Percentiles rank a stretch among this genome's conserved stretches.
Conservation (phyloP, 2,329 filamentous ascomycete species). For the Sodiomyces alkalinus region DNA sequence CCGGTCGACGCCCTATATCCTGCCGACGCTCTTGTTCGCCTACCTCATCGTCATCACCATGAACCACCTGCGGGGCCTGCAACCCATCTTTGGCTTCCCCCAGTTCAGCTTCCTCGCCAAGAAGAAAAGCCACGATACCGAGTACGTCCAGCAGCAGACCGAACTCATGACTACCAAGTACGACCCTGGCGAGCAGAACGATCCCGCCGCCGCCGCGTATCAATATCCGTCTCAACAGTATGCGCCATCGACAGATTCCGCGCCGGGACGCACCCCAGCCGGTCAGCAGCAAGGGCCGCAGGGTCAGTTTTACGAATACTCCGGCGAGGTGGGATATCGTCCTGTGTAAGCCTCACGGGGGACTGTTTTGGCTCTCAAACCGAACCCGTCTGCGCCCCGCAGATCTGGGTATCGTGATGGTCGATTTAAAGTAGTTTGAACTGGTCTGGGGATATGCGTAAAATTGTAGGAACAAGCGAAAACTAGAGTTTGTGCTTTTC, state of each 20-base stretch:
- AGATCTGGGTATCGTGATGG: too few species aligned
- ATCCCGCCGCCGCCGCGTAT: not conserved
- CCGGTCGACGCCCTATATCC: slow-evolving; percentile 4
- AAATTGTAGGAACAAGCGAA: too few species aligned
- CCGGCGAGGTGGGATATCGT: not conserved
- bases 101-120: not conserved
- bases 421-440: too few species aligned
- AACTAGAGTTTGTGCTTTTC: too few species aligned
- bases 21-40: not conserved
- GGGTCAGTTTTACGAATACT: not conserved
- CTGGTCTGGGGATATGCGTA: too few species aligned
- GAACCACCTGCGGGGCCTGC: slow-evolving; percentile 1
- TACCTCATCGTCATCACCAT: slow-evolving; percentile 1
- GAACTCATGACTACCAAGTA: slow-evolving; percentile 1
- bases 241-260: not conserved
- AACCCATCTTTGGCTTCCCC: not conserved
- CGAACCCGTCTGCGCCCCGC: too few species aligned
- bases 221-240: not conserved
- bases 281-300: not conserved
- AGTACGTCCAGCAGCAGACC: not conserved
- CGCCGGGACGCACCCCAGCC: too few species aligned
- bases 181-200: slow-evolving; percentile 1
- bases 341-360: too few species aligned
- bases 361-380: too few species aligned
- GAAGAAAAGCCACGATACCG: not conserved